Percentiles rank a stretch among this genome's conserved stretches.
Conservation (phyloP, 2,329 filamentous ascomycete genomes). For the Stagonosporopsis rhizophila region DNA sequence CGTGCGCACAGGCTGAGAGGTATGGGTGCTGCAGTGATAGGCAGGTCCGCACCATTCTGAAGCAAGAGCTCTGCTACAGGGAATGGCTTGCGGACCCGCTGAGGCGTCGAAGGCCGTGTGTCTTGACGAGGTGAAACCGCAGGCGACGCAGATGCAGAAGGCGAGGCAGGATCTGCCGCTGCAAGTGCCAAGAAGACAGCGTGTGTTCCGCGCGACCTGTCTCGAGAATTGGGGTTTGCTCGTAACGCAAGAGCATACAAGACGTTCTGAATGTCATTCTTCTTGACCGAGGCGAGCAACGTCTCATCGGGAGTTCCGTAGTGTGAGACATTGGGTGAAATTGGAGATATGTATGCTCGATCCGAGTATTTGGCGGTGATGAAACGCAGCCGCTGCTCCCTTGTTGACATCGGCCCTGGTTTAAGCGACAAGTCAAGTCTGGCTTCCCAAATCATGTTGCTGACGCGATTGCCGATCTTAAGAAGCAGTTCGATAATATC, state of each 20-base stretch:
- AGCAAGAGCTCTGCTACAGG: slow-evolving; percentile 88
- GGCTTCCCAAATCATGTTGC: slow-evolving; percentile 97
- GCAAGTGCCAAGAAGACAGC: slow-evolving; percentile 89
- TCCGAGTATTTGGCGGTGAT: slow-evolving; percentile 96
- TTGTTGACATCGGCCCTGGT: slow-evolving; percentile 76
- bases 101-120: slow-evolving; percentile 51
- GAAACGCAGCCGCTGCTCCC: slow-evolving; percentile 91
- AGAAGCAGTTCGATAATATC: slow-evolving; percentile 95
- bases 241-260: slow-evolving; percentile 86
- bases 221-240: slow-evolving; percentile 80
- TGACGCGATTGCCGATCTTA: slow-evolving; percentile 89
- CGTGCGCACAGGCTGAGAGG: slow-evolving; percentile 82
- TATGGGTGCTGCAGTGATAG: slow-evolving; percentile 76
- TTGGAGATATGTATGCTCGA: slow-evolving; percentile 77
- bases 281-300: slow-evolving; percentile 90
- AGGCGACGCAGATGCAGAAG: slow-evolving; percentile 58
- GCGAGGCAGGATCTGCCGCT: slow-evolving; percentile 87
- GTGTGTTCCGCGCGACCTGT: slow-evolving; percentile 87
- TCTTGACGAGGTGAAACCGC: slow-evolving; percentile 54
- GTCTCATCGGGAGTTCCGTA: slow-evolving; percentile 85
- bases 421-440: slow-evolving; percentile 77
- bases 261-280: slow-evolving; percentile 92
- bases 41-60: slow-evolving; percentile 93
- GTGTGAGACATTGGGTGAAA: slow-evolving; percentile 75
- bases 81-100: slow-evolving; percentile 65